Evolutionary conservation across 257 asterid genomes (phyloP), one percentile per base, ranked within the genome.

Genomic region (Ajuga chamaepitys): DNA sequence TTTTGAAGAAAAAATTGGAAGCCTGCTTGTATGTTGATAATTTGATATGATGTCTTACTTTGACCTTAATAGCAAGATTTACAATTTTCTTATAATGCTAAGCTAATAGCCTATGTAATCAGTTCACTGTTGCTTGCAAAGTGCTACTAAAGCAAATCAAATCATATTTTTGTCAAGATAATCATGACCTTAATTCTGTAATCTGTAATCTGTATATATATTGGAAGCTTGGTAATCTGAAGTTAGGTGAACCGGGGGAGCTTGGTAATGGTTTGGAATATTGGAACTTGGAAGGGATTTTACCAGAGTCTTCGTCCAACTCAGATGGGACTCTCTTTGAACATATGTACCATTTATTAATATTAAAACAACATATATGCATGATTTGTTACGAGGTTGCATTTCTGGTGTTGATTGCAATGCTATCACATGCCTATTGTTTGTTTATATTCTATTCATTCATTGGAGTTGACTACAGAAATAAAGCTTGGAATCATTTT

Each of bases 251-350:
- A 0, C 0, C 0, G 0, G 96, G 89, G 9, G 47, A 48, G 20
- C 95, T 89, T 14, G 86, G 88, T 0, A 79, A 78, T 55, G 96
- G 98, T 4, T 7, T 89, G 0, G 79, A 82, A 13, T 85, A 84
- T 34, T 92, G 96, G n/a, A n/a, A n/a, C n/a, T n/a, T n/a, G n/a
- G 95, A 82, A 70, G 68, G 97, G 98, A 0, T 92, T 79, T 59
- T 92, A 87, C 53, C 97, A 89, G 58, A 89, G 97, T 28, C 82
- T 92, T 1, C 87, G 97, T 1, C 97, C 96, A 6, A 82, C 95
- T 4, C 98, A 92, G 71, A 92, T 92, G 96, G 98, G 98, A 0
- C 82, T 89, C 1, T 87, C 98, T 0, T 75, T 92, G 0, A 92
- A 92, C 25, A 80, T 92, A 1, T 95, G 98, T 88, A 84, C 4